phyloP scores from a whole-genome alignment of 306 rosid species.

The Trifolium subterraneum region DNA sequence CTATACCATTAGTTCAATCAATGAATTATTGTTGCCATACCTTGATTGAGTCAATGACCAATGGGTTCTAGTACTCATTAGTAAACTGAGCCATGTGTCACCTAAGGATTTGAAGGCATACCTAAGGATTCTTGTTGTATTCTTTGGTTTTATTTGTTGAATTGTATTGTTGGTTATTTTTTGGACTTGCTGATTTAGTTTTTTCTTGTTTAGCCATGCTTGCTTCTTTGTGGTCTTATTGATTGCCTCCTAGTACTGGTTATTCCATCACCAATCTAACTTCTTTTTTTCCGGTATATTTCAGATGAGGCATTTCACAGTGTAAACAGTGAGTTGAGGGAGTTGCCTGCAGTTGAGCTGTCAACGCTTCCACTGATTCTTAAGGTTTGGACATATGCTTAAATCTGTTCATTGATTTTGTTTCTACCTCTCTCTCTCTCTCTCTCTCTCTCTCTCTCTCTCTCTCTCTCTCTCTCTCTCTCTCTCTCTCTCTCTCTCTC shows the following conservation, averaged over 20 bases:
- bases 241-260: background rate
- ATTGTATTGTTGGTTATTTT: slow-evolving; percentile 15
- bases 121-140: background rate
- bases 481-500: background rate
- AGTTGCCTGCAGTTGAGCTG: slow-evolving; percentile 78
- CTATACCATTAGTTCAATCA: background rate
- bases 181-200: slow-evolving; percentile 25
- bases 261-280: background rate
- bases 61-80: background rate
- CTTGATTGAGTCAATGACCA: background rate
- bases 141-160: slow-evolving; percentile 23
- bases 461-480: background rate
- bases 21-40: background rate
- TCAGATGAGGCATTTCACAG: slow-evolving; percentile 82
- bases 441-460: background rate
- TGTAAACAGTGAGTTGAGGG: slow-evolving; percentile 82
- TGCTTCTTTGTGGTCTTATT: background rate
- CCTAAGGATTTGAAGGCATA: background rate
- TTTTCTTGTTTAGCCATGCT: background rate
- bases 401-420: slow-evolving; percentile 20
- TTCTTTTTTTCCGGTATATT: slow-evolving; percentile 30
- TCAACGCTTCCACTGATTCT: slow-evolving; percentile 79
- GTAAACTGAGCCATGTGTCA: background rate
- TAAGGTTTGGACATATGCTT: slow-evolving; percentile 61
- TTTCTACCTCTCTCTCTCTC: background rate